Conservation (phyloP, 371 early-diverging fungal genomes). For the Rhizopus stolonifer region DNA sequence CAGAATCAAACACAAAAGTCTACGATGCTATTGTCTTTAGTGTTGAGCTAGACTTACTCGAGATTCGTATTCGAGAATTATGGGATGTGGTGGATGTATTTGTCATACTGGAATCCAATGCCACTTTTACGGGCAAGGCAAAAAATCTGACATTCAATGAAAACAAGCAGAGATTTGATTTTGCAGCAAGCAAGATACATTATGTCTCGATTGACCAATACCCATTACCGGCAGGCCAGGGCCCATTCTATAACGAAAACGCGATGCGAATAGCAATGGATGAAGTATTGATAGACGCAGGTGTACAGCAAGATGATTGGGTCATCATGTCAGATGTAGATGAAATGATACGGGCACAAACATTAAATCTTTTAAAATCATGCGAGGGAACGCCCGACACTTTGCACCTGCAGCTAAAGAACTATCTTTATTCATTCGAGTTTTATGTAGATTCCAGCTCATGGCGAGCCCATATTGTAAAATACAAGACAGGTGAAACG, state of each 20-base stretch:
- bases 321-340: slow-evolving; percentile 34
- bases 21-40: slow-evolving; percentile 39
- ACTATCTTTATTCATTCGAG: slow-evolving; percentile 60
- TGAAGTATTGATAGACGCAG: slow-evolving; percentile 26
- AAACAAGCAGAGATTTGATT: slow-evolving; percentile 46
- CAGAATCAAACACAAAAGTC: slow-evolving; percentile 24
- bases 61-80: slow-evolving; percentile 32
- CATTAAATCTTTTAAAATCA: slow-evolving; percentile 19
- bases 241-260: slow-evolving; percentile 50
- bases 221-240: slow-evolving; percentile 28
- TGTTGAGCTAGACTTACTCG: slow-evolving; percentile 35
- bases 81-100: slow-evolving; percentile 40
- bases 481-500: slow-evolving; percentile 25
- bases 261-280: slow-evolving; percentile 44
- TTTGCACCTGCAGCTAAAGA: slow-evolving; percentile 48
- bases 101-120: slow-evolving; percentile 37
- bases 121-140: slow-evolving; percentile 29
- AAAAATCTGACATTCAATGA: slow-evolving; percentile 34
- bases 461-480: slow-evolving; percentile 49
- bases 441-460: slow-evolving; percentile 41
- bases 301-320: slow-evolving; percentile 27
- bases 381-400: slow-evolving; percentile 48
- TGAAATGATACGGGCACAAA: slow-evolving; percentile 24
- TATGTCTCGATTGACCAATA: slow-evolving; percentile 33
- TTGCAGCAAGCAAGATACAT: slow-evolving; percentile 50